phyloP scores from a whole-genome alignment of 768 basidiomycete species.

The Pisolithus sp. region DNA sequence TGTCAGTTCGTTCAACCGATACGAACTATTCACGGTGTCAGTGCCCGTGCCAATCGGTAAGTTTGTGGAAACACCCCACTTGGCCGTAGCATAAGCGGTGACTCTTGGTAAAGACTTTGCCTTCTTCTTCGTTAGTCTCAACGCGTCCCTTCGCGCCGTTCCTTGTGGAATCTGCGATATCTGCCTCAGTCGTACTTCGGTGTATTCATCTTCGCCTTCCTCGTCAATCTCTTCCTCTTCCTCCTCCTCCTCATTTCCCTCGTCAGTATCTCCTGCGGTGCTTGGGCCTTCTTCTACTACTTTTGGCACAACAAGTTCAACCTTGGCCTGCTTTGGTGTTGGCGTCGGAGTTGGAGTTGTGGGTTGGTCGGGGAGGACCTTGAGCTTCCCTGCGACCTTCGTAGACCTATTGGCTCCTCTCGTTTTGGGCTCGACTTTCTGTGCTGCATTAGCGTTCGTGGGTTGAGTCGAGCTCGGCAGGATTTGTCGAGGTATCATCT shows the following conservation, averaged over 20 bases:
- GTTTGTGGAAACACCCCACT: conserved; percentile 38
- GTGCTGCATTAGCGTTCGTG: background rate
- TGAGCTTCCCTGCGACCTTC: conserved; percentile 79
- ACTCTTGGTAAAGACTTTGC: conserved; percentile 87
- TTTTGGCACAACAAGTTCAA: conserved; percentile 13
- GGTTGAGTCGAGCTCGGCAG: conserved; percentile 19
- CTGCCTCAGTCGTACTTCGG: conserved; percentile 58
- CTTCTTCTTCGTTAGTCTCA: conserved; percentile 89
- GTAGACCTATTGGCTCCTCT: conserved; percentile 75
- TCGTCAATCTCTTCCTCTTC: conserved; percentile 54
- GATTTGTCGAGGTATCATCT: conserved; percentile 27
- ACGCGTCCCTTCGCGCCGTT: conserved; percentile 85
- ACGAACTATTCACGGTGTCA: conserved; percentile 51
- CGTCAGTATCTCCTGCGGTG: conserved; percentile 55
- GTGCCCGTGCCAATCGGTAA: background rate
- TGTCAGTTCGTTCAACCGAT: conserved; percentile 80
- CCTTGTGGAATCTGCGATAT: conserved; percentile 91
- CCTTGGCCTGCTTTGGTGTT: conserved; percentile 8
- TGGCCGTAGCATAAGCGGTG: conserved; percentile 94
- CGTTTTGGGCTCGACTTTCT: conserved; percentile 41
- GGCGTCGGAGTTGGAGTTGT: conserved; percentile 36
- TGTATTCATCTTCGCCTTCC: conserved; percentile 45
- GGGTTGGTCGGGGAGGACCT: conserved; percentile 82
- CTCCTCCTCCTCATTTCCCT: conserved; percentile 55
- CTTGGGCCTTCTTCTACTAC: conserved; percentile 38